Evolutionary conservation across 2,329 filamentous ascomycete genomes (phyloP), one percentile per base, ranked within the genome.

Genomic region (Aspergillus pseudoviridinutans): DNA sequence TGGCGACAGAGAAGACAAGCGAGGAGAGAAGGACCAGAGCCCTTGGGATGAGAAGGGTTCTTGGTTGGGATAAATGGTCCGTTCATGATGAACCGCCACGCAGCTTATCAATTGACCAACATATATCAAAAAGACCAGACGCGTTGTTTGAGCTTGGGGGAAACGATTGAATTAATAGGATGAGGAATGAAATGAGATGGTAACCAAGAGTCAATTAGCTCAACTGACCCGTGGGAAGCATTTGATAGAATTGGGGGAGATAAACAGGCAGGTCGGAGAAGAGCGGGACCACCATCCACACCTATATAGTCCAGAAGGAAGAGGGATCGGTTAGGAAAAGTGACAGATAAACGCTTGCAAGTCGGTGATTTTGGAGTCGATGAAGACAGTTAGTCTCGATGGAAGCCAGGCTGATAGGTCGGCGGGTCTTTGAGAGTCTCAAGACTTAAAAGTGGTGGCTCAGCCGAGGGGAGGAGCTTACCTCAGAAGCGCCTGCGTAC

Each of bases 1-100:
- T 77, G 76, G 35, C 80, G 74, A 61, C 80, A 82, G 38, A 74
- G 69, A 28, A 78, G 70, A 77, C 66, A 85, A 58, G 68, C 82
- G 68, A 68, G 77, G 63, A 62, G 79, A 10, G 74, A 74, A 1
- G 75, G 75, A 20, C 69, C 70, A 3, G 68, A 56, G 50, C 58
- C 58, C 55, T 70, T 70, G n/a, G 63, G 58, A 42, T 63, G 44
- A 50, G 54, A 50, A 35, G 62, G 57, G 44, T 57, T 53, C 49
- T 56, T 59, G 20, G 53, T 44, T 12, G 61, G 53, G 28, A 64
- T 50, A 50, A 65, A 68, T 44, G 66, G 63, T 51, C 68, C 66
- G 42, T 63, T 64, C 71, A 74, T 72, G 51, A 55, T 55, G 55
- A 58, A 44, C 27, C 49, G 47, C 47, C 35, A 20, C 44, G 14